phyloP scores from a whole-genome alignment of 2,329 filamentous ascomycete species.

The Ascochyta fabae region DNA sequence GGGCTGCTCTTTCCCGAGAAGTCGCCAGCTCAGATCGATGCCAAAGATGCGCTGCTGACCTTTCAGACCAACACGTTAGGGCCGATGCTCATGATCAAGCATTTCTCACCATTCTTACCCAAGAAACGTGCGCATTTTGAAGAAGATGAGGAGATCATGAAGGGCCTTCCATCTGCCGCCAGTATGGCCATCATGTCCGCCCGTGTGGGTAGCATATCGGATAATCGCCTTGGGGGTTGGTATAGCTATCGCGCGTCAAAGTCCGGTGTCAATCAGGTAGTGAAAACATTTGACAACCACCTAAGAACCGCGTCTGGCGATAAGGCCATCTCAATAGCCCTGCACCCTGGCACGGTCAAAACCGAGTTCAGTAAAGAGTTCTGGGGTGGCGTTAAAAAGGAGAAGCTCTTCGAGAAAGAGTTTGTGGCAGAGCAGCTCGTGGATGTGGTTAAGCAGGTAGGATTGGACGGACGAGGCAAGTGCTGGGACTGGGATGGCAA shows the following conservation, averaged over 20 bases:
- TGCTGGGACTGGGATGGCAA: constrained; percentile 52
- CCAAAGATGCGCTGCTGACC: constrained; percentile 67
- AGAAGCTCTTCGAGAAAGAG: constrained; percentile 71
- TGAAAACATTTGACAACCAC: constrained; percentile 74
- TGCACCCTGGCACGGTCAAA: constrained; percentile 83
- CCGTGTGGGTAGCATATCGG: constrained; percentile 74
- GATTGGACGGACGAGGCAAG: constrained; percentile 52
- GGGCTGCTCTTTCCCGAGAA: constrained; percentile 78
- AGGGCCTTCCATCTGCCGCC: constrained; percentile 58
- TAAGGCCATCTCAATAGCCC: constrained; percentile 69
- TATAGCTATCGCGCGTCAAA: constrained; percentile 82
- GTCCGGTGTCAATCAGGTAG: constrained; percentile 73
- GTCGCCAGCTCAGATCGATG: constrained; percentile 69
- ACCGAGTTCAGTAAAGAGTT: constrained; percentile 76
- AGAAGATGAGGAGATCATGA: constrained; percentile 21
- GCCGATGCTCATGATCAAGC: constrained; percentile 77
- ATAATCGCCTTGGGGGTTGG: constrained; percentile 80
- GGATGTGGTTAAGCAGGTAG: constrained; percentile 70
- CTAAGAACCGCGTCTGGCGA: constrained; percentile 63
- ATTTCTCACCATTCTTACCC: constrained; percentile 74
- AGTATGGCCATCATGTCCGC: constrained; percentile 79
- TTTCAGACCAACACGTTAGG: constrained; percentile 77
- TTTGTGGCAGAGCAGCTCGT: constrained; percentile 71
- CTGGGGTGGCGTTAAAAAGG: constrained; percentile 67
- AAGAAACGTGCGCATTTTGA: constrained; percentile 50